These are phyloP conservation scores for Urostyla sp. DNA, from an alignment of 73 alveolate genomes.

Conservation along the genomic window DNA sequence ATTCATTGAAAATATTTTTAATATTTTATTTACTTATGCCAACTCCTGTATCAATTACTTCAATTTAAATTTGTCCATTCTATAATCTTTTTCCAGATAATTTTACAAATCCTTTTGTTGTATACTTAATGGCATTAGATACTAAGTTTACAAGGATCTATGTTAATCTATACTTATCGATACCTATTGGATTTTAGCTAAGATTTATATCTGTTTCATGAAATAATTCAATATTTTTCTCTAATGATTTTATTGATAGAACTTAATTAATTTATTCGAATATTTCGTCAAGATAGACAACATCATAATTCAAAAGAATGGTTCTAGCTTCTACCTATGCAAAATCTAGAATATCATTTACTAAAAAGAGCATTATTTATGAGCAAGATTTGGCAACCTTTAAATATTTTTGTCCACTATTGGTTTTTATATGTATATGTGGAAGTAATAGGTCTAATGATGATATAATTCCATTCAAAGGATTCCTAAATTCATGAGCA, in stretches of 20 bases:
- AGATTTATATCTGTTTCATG: background rate
- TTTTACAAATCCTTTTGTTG: background rate
- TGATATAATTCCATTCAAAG: slow-evolving; percentile 31
- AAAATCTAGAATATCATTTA: slow-evolving; percentile 49
- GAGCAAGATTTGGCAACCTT: slow-evolving; percentile 39
- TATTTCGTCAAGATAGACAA: background rate
- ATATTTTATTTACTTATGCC: slow-evolving; percentile 14
- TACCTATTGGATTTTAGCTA: no score
- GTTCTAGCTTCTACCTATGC: slow-evolving; percentile 23
- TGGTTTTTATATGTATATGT: background rate
- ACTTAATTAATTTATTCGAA: background rate
- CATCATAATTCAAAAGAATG: background rate
- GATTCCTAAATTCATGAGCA: slow-evolving; percentile 60
- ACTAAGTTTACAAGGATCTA: slow-evolving; percentile 28
- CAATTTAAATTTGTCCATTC: background rate
- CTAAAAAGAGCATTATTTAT: slow-evolving; percentile 31
- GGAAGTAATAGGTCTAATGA: background rate
- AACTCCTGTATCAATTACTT: slow-evolving; percentile 32
- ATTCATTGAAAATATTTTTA: background rate
- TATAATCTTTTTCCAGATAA: background rate
- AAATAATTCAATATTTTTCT: background rate
- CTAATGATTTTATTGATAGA: slow-evolving; percentile 3
- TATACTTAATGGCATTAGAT: slow-evolving; percentile 37
- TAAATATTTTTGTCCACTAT: background rate
- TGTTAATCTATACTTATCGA: slow-evolving; percentile 36